phyloP scores from a whole-genome alignment of 179 eudicot species.

The Kewa caespitosa region DNA sequence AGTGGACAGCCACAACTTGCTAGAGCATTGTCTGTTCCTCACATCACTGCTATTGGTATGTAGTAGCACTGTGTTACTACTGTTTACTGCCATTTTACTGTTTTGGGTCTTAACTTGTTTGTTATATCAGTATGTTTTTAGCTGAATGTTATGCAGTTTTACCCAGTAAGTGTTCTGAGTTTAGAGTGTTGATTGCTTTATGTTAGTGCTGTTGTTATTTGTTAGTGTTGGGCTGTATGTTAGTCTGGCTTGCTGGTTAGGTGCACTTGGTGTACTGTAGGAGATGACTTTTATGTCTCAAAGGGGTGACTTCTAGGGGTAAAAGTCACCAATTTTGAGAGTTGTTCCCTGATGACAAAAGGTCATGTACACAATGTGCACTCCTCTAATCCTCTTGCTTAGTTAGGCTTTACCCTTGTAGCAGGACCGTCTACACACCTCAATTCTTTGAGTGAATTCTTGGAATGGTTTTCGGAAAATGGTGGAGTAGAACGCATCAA shows the following conservation, averaged over 20 bases:
- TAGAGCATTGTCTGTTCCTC: conserved; percentile 65
- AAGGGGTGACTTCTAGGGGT: too few relatives aligned
- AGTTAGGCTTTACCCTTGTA: too few relatives aligned
- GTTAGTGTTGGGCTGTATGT: neutral
- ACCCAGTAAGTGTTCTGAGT: too few relatives aligned
- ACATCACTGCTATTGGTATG: conserved; percentile 74
- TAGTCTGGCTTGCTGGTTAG: too few relatives aligned
- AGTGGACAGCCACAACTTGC: conserved; percentile 53
- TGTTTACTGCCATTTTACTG: neutral
- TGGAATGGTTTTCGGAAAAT: neutral
- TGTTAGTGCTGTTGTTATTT: neutral
- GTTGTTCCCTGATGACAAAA: too few relatives aligned
- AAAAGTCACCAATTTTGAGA: too few relatives aligned
- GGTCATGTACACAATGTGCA: too few relatives aligned
- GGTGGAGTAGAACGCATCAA: neutral
- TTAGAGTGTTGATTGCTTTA: neutral
- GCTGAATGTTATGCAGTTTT: neutral
- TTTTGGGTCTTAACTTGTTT: conserved; percentile 12
- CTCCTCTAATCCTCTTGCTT: too few relatives aligned
- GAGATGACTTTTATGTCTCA: too few relatives aligned
- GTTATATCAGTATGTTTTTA: neutral
- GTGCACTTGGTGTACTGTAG: too few relatives aligned
- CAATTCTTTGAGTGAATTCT: neutral
- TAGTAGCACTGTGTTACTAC: neutral
- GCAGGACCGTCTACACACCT: too few relatives aligned